These are phyloP conservation scores for Triglochin maritima DNA, from an alignment of 106 monocot species.

Conservation along the genomic window DNA sequence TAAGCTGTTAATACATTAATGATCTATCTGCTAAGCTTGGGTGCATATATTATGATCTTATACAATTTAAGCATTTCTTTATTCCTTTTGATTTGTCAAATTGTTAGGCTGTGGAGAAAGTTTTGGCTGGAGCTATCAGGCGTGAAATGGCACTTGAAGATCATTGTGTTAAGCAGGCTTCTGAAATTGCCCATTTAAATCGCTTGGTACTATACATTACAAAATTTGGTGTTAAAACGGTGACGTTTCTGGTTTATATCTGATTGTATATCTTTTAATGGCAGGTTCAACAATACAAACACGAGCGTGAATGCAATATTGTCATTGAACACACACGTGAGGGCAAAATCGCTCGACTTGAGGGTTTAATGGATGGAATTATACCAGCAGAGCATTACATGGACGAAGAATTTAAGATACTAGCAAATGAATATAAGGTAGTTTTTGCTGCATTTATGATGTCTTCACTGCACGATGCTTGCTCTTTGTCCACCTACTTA, in stretches of 20 bases:
- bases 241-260: background rate
- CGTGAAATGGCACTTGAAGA: slow-evolving; percentile 84
- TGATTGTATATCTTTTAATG: slow-evolving; percentile 3
- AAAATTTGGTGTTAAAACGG: background rate
- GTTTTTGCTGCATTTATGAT: background rate
- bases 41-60: background rate
- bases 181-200: slow-evolving; percentile 68
- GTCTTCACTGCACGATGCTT: background rate
- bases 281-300: slow-evolving; percentile 84
- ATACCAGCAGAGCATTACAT: slow-evolving; percentile 72
- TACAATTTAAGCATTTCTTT: background rate
- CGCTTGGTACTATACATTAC: slow-evolving; percentile 35
- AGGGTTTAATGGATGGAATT: slow-evolving; percentile 79
- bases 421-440: slow-evolving; percentile 73
- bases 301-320: slow-evolving; percentile 79
- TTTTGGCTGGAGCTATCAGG: slow-evolving; percentile 79
- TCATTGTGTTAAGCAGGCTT: slow-evolving; percentile 53
- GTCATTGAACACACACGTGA: slow-evolving; percentile 58
- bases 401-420: slow-evolving; percentile 52
- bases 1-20: background rate
- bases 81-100: background rate
- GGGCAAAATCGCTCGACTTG: slow-evolving; percentile 68
- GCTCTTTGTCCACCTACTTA: background rate
- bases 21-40: background rate
- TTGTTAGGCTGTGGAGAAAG: slow-evolving; percentile 76